Percentiles rank a stretch among this genome's conserved stretches.
phyloP scores from a whole-genome alignment of 441 rosid species.

The Brassica balearica region DNA sequence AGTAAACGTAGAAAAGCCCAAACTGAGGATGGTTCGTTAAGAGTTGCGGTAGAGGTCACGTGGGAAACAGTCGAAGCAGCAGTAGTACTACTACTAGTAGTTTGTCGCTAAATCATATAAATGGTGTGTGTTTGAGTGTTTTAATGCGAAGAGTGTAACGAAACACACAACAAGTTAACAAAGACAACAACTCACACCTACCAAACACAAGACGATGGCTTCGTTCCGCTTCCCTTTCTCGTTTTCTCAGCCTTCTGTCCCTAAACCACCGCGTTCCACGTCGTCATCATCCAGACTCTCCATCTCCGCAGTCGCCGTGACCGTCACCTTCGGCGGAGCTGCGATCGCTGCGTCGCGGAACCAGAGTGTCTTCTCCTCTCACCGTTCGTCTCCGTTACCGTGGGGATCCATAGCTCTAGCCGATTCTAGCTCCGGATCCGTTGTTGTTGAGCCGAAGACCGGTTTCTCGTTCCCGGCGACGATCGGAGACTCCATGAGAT shows the following conservation, averaged over 20 bases:
- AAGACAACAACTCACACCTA: background rate
- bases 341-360: conserved; percentile 50
- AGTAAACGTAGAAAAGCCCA: too few relatives aligned
- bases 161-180: too few relatives aligned
- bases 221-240: conserved; percentile 85
- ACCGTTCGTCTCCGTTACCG: conserved; percentile 44
- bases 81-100: too few relatives aligned
- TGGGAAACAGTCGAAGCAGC: too few relatives aligned
- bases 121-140: too few relatives aligned
- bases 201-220: conserved; percentile 49
- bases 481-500: conserved; percentile 57
- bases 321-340: conserved; percentile 49
- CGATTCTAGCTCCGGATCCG: conserved; percentile 54
- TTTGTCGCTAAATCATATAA: too few relatives aligned
- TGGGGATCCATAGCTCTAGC: conserved; percentile 81
- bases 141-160: too few relatives aligned
- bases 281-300: conserved; percentile 39
- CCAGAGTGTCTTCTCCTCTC: conserved; percentile 45
- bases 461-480: conserved; percentile 74
- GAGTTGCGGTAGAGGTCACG: too few relatives aligned
- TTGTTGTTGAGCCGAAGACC: conserved; percentile 67
- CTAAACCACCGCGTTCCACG: conserved; percentile 32
- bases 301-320: conserved; percentile 46
- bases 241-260: conserved; percentile 68
- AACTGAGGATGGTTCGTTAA: too few relatives aligned